A percentile compares a stretch with the other conserved stretches of the same genome.
phyloP scores from a whole-genome alignment of 2,329 filamentous ascomycete genomes.

The Talaromyces atroroseus region DNA sequence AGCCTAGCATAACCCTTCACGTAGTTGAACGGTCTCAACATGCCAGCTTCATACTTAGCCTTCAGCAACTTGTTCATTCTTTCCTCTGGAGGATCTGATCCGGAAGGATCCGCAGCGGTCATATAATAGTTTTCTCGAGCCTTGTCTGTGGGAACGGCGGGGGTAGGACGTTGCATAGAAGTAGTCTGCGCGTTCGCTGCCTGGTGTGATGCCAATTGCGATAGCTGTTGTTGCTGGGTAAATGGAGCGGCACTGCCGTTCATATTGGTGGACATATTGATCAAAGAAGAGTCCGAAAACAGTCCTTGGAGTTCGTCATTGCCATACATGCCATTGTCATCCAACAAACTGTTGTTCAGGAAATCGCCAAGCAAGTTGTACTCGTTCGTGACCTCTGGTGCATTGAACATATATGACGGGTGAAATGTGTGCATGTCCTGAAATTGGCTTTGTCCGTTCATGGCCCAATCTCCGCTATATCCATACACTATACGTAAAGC shows the following conservation, averaged over 20 bases:
- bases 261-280: slow-evolving; percentile 38
- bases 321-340: slow-evolving; percentile 69
- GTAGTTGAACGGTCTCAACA: slow-evolving; percentile 97
- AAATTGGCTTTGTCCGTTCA: slow-evolving; percentile 71
- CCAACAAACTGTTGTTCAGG: slow-evolving; percentile 81
- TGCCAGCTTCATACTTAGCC: slow-evolving; percentile 91
- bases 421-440: slow-evolving; percentile 94
- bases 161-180: slow-evolving; percentile 56
- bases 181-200: slow-evolving; percentile 38
- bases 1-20: slow-evolving; percentile 90
- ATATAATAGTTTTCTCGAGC: slow-evolving; percentile 83
- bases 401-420: slow-evolving; percentile 89
- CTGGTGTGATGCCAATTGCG: slow-evolving; percentile 24
- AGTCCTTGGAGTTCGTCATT: slow-evolving; percentile 59
- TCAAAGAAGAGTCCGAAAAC: slow-evolving; percentile 54
- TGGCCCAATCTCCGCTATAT: slow-evolving; percentile 69
- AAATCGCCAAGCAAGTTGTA: slow-evolving; percentile 97
- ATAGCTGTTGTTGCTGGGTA: slow-evolving; percentile 29
- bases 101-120: slow-evolving; percentile 90
- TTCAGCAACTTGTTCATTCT: slow-evolving; percentile 90
- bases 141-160: slow-evolving; percentile 61
- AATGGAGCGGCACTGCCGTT: slow-evolving; percentile 28
- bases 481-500: slow-evolving; percentile 57
- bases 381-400: slow-evolving; percentile 92
- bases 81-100: slow-evolving; percentile 79